These are phyloP conservation scores for Aspergillus steynii DNA, from an alignment of 495 filamentous ascomycete species.

Conservation along the genomic window DNA sequence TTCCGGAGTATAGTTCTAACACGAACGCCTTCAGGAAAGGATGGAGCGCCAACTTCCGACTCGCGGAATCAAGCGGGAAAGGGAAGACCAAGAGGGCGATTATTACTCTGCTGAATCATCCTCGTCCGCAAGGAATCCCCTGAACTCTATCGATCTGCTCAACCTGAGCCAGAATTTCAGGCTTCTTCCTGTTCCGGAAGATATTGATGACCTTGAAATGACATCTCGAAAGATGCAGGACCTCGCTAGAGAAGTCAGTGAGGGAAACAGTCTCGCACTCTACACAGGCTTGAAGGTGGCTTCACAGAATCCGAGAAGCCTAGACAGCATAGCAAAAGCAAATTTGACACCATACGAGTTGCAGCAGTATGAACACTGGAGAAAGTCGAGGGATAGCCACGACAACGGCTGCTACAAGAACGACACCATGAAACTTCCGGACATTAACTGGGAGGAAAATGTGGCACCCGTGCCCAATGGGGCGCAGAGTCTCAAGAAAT, in stretches of 20 bases:
- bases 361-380: conserved; percentile 27
- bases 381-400: conserved; percentile 4
- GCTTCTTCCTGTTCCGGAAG: conserved; percentile 23
- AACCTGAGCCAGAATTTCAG: conserved; percentile 3
- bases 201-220: conserved; percentile 25
- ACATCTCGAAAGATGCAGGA: conserved; percentile 24
- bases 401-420: not conserved
- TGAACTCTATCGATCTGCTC: conserved; percentile 3
- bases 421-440: conserved; percentile 7
- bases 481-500: conserved; percentile 20
- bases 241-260: conserved; percentile 21
- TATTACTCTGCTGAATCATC: not conserved
- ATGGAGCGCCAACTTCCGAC: conserved; percentile 9
- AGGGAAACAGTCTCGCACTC: conserved; percentile 23
- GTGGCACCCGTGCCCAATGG: conserved; percentile 14
- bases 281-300: conserved; percentile 18
- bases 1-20: not conserved
- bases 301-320: conserved; percentile 6
- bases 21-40: not conserved
- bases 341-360: conserved; percentile 22
- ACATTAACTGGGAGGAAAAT: conserved; percentile 26
- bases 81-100: not conserved
- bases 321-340: conserved; percentile 23
- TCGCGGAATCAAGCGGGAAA: not conserved
- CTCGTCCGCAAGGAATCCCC: not conserved